phyloP scores from a whole-genome alignment of 1,284 basidiomycete genomes.

The Malassezia psittaci region DNA sequence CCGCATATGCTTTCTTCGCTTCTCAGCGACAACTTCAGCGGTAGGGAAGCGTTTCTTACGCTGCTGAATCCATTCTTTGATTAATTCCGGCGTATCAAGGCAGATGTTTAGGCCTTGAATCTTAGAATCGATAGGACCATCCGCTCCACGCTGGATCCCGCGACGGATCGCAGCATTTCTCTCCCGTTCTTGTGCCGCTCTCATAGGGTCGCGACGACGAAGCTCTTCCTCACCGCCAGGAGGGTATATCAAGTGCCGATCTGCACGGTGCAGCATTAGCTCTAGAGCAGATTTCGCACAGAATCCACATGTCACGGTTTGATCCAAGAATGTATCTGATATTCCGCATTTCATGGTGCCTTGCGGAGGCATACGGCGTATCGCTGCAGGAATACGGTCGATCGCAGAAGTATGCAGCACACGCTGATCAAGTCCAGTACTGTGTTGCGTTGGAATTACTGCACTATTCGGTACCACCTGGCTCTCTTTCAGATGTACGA shows the following conservation, averaged over 20 bases:
- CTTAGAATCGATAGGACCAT: slow-evolving; percentile 32
- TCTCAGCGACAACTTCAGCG: slow-evolving; percentile 26
- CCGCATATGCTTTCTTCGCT: not conserved
- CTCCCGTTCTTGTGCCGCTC: slow-evolving; percentile 32
- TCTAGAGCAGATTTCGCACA: slow-evolving; percentile 17
- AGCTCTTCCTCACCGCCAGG: slow-evolving; percentile 38
- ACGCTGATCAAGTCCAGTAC: no score
- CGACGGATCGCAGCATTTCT: slow-evolving; percentile 16
- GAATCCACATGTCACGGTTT: slow-evolving; percentile 1
- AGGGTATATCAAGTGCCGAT: slow-evolving; percentile 40
- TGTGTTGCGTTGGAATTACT: no score
- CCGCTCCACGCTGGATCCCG: slow-evolving; percentile 17
- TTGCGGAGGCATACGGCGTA: not conserved
- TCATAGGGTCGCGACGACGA: slow-evolving; percentile 34
- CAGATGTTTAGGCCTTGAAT: slow-evolving; percentile 44
- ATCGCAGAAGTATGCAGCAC: no score
- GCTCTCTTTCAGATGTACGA: no score
- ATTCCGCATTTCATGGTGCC: slow-evolving; percentile 2
- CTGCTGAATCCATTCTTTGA: slow-evolving; percentile 44
- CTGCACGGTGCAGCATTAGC: slow-evolving; percentile 39
- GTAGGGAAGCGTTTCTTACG: slow-evolving; percentile 44
- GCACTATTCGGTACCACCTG: no score
- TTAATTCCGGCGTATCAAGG: slow-evolving; percentile 39
- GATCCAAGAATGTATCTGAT: not conserved
- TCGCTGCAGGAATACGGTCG: not conserved